These are phyloP conservation scores for Medicago ruthenica DNA, from an alignment of 306 rosid species.

Conservation along the genomic window DNA sequence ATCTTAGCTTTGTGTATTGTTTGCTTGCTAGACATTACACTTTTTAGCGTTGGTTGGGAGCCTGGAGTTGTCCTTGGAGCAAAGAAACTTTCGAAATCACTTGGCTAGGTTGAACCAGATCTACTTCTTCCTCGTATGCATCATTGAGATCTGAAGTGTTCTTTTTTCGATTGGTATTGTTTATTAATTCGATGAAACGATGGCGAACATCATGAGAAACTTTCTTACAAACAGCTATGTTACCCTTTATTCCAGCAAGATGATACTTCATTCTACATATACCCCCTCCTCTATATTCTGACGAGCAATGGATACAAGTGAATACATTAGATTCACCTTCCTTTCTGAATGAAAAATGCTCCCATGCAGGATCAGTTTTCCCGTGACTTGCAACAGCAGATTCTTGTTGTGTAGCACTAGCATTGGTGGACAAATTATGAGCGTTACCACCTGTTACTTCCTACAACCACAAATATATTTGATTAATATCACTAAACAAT, in stretches of 20 bases:
- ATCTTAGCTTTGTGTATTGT: not conserved
- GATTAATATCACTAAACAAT: too few relatives aligned
- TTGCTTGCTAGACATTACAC: not conserved
- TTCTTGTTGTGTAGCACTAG: too few relatives aligned
- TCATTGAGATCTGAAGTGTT: too few relatives aligned
- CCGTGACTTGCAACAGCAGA: not conserved
- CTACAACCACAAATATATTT: too few relatives aligned
- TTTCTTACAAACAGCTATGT: not conserved
- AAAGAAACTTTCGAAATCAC: not conserved
- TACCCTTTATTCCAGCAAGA: not conserved
- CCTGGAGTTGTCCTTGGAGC: not conserved
- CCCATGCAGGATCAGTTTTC: not conserved
- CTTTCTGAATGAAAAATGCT: not conserved
- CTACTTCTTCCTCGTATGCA: not conserved
- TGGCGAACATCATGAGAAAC: not conserved
- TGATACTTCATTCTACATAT: not conserved
- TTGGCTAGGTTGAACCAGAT: not conserved
- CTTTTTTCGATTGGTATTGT: too few relatives aligned
- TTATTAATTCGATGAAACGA: not conserved
- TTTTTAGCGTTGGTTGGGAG: not conserved
- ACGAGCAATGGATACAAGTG: not conserved
- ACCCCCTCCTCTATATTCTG: not conserved
- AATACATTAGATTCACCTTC: not conserved
- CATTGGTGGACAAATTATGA: too few relatives aligned
- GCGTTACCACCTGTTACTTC: too few relatives aligned